Evolutionary conservation across 345 rosid species (phyloP), one percentile per base, ranked within the genome.

Genomic region (Crucihimalaya himalaica): DNA sequence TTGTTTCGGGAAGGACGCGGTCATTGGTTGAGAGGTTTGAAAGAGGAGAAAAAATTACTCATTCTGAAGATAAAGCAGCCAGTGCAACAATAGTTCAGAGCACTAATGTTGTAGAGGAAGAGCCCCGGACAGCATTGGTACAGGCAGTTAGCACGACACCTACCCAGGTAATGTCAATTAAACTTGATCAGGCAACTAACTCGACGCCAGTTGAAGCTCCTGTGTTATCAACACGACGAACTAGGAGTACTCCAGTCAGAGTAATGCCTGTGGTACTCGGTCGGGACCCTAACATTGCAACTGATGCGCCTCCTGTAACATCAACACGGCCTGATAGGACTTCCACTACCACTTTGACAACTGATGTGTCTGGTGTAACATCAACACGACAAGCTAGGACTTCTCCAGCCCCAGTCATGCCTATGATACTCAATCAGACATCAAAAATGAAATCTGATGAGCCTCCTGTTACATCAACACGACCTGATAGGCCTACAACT

Each of bases 1-100:
- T 92, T 63, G 89, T 90, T 72, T 81, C 77, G 11, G 99, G 99
- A 78, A 83, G 96, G 81, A 95, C 97, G 5, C 97, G 99, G 40
- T 47, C 87, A 46, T 84, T 95, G 74, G 99, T 95, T 57, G 99
- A 92, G 85, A 90, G 81, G 81, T 95, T 95, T 84, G 99, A 95
- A 84, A 83, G 83, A 81, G 76, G 82, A 73, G 92, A 90, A 63
- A 84, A 48, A 63, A 37, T 73, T 29, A 79, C 72, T 74, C 71
- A 23, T 70, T 53, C 57, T 68, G 88, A 82, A 73, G 85, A 84
- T 72, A 81, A 73, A 76, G 77, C 73, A 55, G 62, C 59, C 55
- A 72, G 56, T 74, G 56, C 47, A 70, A 55, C 76, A 64, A 53
- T 51, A 59, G 63, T 34, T 51, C 66, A 55, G 27, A 65, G 35